Base-by-base conservation (phyloP, 768 basidiomycete species). In the Glaciozyma martinii region DNA sequence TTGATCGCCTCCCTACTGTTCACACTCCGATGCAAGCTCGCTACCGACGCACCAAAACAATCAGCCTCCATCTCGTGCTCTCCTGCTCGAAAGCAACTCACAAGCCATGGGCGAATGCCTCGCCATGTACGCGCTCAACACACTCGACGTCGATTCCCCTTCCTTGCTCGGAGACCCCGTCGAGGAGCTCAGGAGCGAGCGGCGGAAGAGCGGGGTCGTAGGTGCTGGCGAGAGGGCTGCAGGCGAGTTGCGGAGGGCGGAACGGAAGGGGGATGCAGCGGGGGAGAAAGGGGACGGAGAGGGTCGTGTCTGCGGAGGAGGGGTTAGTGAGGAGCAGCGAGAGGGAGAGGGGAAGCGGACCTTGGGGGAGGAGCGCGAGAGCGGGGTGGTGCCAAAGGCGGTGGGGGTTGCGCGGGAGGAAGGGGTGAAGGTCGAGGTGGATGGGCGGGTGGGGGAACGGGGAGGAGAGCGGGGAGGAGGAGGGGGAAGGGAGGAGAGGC, bases 291-390 rank as follows among this genome's bases (percentile, higher is more conserved):
- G 18, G 12, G 65, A 61, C 25, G 68, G 56, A 0, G 62, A 60
- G 52, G 68, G 44, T 13, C 68, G 65, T 2, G 68, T 70, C 40
- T 70, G 60, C 9, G 62, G 1, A 8, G 42, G 46, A 13, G 29
- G 27, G 19, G 53, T 60, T 33, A 27, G 15, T 15, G 9, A 3
- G 46, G 12, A 6, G 32, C 15, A 12, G 37, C 23, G 32, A 42
- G 15, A 12, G 56, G 2, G 47, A 59, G 21, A 18, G 59, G 16
- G n/a, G 63, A 40, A 3, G 56, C 21, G 60, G 18, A 52, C 50
- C 50, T 68, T 68, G 30, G 67, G 66, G 8, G 70, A 71, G 8
- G 70, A 67, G 33, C 63, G 63, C 15, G 66, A 52, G 42, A n/a
- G 5, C 3, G 57, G 25, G 8, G 53, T 55, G 25, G 58, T 56